These are phyloP conservation scores for Colletotrichum orchidophilum DNA, from an alignment of 2,329 filamentous ascomycete genomes.

Conservation along the genomic window DNA sequence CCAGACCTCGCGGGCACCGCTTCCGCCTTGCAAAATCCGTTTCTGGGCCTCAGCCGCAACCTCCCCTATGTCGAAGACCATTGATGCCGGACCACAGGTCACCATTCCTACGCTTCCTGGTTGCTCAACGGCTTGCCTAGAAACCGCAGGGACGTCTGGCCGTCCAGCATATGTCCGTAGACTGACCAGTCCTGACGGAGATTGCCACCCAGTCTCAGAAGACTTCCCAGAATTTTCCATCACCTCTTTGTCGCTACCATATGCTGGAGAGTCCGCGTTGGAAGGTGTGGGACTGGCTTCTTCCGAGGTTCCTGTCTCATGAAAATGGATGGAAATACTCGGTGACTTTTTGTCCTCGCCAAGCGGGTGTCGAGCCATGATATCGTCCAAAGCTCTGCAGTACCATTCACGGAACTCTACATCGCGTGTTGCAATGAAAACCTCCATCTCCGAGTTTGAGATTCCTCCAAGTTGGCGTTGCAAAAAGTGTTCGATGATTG, in stretches of 20 bases:
- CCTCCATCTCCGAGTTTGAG: conserved; percentile 22
- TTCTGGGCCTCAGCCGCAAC: conserved; percentile 36
- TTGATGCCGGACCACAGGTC: conserved; percentile 38
- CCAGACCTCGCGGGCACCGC: conserved; percentile 36
- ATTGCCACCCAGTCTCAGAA: background rate
- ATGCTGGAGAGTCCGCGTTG: background rate
- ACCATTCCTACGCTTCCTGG: conserved; percentile 35
- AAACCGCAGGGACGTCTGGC: conserved; percentile 28
- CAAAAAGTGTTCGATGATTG: conserved; percentile 54
- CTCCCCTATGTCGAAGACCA: conserved; percentile 37
- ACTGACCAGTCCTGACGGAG: background rate
- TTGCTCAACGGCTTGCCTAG: background rate
- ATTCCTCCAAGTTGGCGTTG: background rate
- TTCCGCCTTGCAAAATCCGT: background rate
- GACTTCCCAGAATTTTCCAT: background rate
- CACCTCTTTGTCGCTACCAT: background rate
- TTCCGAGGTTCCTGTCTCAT: background rate
- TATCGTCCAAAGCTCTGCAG: conserved; percentile 1
- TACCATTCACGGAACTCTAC: conserved; percentile 24
- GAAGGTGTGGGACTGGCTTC: background rate
- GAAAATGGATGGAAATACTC: background rate
- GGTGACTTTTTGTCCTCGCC: background rate
- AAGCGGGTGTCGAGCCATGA: background rate
- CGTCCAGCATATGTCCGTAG: conserved; percentile 21
- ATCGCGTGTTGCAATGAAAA: conserved; percentile 22